Conservation (phyloP, 257 asterid genomes). For the Echium plantagineum region DNA sequence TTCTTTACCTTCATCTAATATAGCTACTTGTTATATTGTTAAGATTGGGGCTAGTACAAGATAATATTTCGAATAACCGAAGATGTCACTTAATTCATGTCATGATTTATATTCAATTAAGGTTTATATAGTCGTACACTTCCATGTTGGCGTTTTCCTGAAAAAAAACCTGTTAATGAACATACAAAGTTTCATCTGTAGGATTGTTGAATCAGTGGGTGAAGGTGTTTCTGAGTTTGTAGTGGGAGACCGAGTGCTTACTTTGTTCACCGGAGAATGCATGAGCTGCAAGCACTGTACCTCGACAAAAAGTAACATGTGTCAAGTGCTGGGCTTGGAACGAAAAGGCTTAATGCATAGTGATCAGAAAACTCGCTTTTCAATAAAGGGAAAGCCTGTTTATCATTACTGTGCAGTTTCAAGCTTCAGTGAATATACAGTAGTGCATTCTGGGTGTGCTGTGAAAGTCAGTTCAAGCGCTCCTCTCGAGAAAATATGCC, state of each 20-base stretch:
- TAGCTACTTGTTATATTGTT: too few relatives aligned
- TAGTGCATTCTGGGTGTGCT: constrained; percentile 95
- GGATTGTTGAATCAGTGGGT: constrained; percentile 91
- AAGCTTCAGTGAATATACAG: constrained; percentile 83
- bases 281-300: constrained; percentile 66
- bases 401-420: constrained; percentile 94
- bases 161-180: not conserved
- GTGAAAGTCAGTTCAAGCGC: constrained; percentile 62
- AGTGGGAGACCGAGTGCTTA: constrained; percentile 79
- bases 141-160: not conserved
- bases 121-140: not conserved
- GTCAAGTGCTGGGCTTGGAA: constrained; percentile 80
- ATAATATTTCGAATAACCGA: too few relatives aligned
- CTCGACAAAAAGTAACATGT: constrained; percentile 72
- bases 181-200: constrained; percentile 17
- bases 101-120: not conserved
- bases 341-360: constrained; percentile 87
- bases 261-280: constrained; percentile 87
- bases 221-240: constrained; percentile 70
- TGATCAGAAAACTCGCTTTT: constrained; percentile 75
- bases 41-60: too few relatives aligned
- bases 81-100: not conserved
- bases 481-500: constrained; percentile 85
- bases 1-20: constrained; percentile 12
- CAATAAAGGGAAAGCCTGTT: constrained; percentile 53